These are phyloP conservation scores for Floccularia luteovirens DNA, from an alignment of 768 basidiomycete genomes.

Conservation along the genomic window DNA sequence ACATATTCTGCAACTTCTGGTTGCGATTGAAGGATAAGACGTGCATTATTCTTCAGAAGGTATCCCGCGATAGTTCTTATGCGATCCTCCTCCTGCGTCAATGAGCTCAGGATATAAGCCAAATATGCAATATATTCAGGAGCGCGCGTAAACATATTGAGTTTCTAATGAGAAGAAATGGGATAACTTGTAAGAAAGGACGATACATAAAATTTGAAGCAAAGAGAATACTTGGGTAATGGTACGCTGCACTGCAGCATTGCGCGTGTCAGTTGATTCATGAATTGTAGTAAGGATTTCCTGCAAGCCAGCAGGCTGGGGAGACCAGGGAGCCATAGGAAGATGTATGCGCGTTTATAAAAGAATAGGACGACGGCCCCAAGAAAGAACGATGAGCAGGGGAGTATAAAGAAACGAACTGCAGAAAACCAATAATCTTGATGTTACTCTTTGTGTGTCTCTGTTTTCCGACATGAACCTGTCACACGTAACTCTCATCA, in stretches of 20 bases:
- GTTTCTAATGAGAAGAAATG: conserved; percentile 47
- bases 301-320: conserved; percentile 78
- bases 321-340: conserved; percentile 73
- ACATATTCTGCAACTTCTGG: conserved; percentile 65
- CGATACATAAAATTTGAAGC: conserved; percentile 12
- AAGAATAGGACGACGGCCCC: conserved; percentile 12
- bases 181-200: conserved; percentile 12
- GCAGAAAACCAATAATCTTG: conserved; percentile 19
- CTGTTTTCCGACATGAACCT: conserved; percentile 15
- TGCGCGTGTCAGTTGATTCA: conserved; percentile 80
- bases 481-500: no score
- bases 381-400: conserved; percentile 15
- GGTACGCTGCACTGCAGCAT: conserved; percentile 64
- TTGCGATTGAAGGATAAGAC: conserved; percentile 62
- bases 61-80: conserved; percentile 96
- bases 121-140: conserved; percentile 97
- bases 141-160: conserved; percentile 78
- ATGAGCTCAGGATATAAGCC: conserved; percentile 79
- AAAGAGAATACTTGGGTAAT: conserved; percentile 68
- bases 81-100: conserved; percentile 82
- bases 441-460: conserved; percentile 19
- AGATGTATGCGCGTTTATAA: conserved; percentile 28
- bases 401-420: conserved; percentile 5
- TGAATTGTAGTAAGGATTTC: conserved; percentile 90
- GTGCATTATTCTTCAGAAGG: conserved; percentile 92